These are phyloP conservation scores for Pythium aristosporum DNA, from an alignment of 352 stramenopile genomes.

Conservation along the genomic window DNA sequence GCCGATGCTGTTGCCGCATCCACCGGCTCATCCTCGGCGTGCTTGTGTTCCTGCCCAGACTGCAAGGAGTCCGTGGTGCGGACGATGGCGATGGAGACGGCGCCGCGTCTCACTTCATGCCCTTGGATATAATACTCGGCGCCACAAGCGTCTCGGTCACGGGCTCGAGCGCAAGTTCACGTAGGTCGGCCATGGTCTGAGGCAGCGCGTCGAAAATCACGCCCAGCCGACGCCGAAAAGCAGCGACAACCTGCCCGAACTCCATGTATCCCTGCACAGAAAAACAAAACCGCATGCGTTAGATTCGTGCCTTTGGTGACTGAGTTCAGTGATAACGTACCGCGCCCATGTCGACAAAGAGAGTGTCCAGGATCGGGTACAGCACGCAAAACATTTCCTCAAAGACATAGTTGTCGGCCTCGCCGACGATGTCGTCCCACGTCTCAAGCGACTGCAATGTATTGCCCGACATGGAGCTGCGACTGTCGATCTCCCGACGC, in stretches of 20 bases:
- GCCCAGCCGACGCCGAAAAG: slow-evolving; percentile 62
- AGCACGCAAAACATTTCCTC: slow-evolving; percentile 84
- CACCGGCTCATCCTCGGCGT: slow-evolving; percentile 7
- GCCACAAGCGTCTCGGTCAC: slow-evolving; percentile 57
- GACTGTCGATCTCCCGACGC: not conserved
- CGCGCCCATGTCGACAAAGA: slow-evolving; percentile 87
- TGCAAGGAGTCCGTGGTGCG: not conserved
- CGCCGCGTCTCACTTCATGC: slow-evolving; percentile 20
- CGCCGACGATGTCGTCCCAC: slow-evolving; percentile 73
- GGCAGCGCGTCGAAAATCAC: slow-evolving; percentile 77
- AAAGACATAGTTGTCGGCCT: slow-evolving; percentile 80
- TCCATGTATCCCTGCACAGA: slow-evolving; percentile 83
- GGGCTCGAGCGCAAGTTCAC: slow-evolving; percentile 64
- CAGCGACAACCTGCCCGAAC: slow-evolving; percentile 76
- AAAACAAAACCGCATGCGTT: slow-evolving; percentile 1
- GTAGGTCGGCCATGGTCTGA: slow-evolving; percentile 55
- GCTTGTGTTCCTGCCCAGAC: not conserved
- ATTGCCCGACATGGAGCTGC: slow-evolving; percentile 34
- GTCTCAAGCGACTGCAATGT: slow-evolving; percentile 45
- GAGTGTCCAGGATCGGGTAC: slow-evolving; percentile 74
- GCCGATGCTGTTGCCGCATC: slow-evolving; percentile 14
- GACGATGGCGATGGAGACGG: not conserved
- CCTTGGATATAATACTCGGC: slow-evolving; percentile 33
- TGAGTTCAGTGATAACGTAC: slow-evolving; percentile 38
- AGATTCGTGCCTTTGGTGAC: not conserved